Evolutionary conservation across 2,329 filamentous ascomycete genomes (phyloP), one percentile per base, ranked within the genome.

Genomic region (Stagonosporopsis vannaccii): DNA sequence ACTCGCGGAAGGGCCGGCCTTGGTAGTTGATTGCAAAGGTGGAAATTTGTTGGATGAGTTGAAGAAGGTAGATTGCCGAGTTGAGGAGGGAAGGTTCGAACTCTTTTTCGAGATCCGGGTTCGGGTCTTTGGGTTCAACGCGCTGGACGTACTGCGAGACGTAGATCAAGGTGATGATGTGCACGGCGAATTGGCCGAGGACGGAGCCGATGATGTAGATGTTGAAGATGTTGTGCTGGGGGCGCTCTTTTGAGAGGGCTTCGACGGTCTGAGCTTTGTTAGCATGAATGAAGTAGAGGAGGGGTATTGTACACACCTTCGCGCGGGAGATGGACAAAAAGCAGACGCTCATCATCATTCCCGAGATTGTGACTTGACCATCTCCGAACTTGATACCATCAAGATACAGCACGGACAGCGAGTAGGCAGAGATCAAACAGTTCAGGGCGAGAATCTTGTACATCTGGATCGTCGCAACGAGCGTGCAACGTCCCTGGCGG

Each of bases 1-100:
- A 90, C 79, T 99, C 95, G 58, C 95, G 91, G 89, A 99, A 99
- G 12, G 95, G 95, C 9, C 95, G 90, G 56, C 95, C 95, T 78
- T 99, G 95, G 82, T 99, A 99, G 82, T 99, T 99, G 82, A 99
- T 97, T 59, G 95, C 93, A 71, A 99, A 99, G 3, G 95, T 99
- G 22, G 93, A 97, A 73, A 99, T 97, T 78, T 99, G 95, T 78
- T 99, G 95, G 77, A 99, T 98, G 47, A 99, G 87, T 73, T 98
- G 95, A 36, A 99, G 86, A 23, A 99, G 90, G 77, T 98, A 99
- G 67, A 99, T 91, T 52, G 95, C 95, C 43, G 90, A 95, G 83
- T 99, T 99, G 74, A 99, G 88, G 8, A 99, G 86, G 6, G 92
- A 97, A 1, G 95, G 95, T 63, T 88, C 81, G 73, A 99, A 99